Evolutionary conservation across 2,329 filamentous ascomycete species (phyloP).

Genomic region (Hypoxylon sp.): DNA sequence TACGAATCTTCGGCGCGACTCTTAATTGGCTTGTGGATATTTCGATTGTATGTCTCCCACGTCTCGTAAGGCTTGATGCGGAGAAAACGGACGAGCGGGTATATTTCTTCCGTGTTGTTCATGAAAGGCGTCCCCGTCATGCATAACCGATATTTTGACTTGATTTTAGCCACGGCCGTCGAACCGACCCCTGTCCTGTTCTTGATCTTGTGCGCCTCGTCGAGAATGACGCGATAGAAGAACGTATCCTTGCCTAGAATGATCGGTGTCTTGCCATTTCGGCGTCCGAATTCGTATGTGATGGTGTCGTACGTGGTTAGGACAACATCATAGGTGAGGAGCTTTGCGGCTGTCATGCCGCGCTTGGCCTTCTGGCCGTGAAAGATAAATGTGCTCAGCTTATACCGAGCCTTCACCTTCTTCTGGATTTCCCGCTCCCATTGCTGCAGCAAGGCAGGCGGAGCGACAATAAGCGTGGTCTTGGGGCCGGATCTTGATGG

Average conservation of each 20-base stretch:
- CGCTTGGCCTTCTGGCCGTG: slow-evolving; percentile 45
- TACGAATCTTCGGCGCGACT: slow-evolving; percentile 52
- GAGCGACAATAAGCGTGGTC: slow-evolving; percentile 52
- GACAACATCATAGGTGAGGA: slow-evolving; percentile 80
- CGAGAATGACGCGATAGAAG: slow-evolving; percentile 83
- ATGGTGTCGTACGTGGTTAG: slow-evolving; percentile 85
- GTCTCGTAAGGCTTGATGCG: slow-evolving; percentile 81
- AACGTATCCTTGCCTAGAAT: slow-evolving; percentile 59
- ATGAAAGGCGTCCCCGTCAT: slow-evolving; percentile 91
- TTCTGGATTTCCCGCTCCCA: slow-evolving; percentile 51
- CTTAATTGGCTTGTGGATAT: slow-evolving; percentile 63
- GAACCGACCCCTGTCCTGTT: slow-evolving; percentile 77
- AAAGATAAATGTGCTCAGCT: slow-evolving; percentile 50
- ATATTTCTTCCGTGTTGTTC: slow-evolving; percentile 86
- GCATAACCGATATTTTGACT: slow-evolving; percentile 78
- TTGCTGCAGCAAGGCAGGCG: slow-evolving; percentile 49
- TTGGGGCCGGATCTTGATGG: slow-evolving; percentile 46
- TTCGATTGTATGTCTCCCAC: slow-evolving; percentile 72
- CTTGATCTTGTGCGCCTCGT: slow-evolving; percentile 88
- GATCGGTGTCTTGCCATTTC: slow-evolving; percentile 50
- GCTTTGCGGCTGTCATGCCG: slow-evolving; percentile 53
- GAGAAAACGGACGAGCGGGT: slow-evolving; percentile 83
- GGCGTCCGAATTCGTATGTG: slow-evolving; percentile 74
- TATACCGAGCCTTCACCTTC: slow-evolving; percentile 50
- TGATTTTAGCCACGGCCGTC: slow-evolving; percentile 71